Base-by-base conservation (phyloP, 495 filamentous ascomycete species). In the Amniculicola lignicola region DNA sequence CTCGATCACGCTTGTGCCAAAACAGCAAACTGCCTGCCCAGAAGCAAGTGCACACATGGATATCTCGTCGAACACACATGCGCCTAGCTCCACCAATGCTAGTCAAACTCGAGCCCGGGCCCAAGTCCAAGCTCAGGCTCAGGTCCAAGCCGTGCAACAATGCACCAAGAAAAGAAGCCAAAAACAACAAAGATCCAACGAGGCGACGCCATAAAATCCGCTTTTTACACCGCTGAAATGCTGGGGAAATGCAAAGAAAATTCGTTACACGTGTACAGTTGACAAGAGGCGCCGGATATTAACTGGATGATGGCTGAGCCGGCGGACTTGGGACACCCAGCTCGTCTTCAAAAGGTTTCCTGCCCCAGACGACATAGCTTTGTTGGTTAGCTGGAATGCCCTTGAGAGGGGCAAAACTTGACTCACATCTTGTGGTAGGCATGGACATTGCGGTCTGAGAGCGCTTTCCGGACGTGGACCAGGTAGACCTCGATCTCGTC, bases 401-500 rank as follows among this genome's bases (percentile, higher is more conserved):
- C 4, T 37, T 25, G 25, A 21, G 29, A 15, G 3, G 6, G 14
- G 19, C 16, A 35, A 19, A 51, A n/a, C n/a, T n/a, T n/a, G 14
- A 42, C 72, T 63, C 51, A 76, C 75, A 71, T 60, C 42, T 67
- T 61, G 54, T 69, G 70, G 55, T 77, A 76, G 4, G 65, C 70
- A 51, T 77, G 75, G 11, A 70, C 68, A 25, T 48, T 62, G 25
- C 63, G 60, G 45, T 75, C 68, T 24, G 31, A 62, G 33, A 79
- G 29, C n/a, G 68, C 71, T 38, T 60, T 69, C 23, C 70, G 61
- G 12, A 79, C 65, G 42, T 69, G 61, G 2, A 67, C 67, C 25
- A 76, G 38, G 12, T 72, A 72, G 21, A 70, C 71, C 50, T 76
- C 70, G 24, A 78, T 70, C 45, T 78, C 72, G 15, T 69, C 64